These are phyloP conservation scores for Penicillium sp. DNA, from an alignment of 2,329 filamentous ascomycete species.

Conservation along the genomic window DNA sequence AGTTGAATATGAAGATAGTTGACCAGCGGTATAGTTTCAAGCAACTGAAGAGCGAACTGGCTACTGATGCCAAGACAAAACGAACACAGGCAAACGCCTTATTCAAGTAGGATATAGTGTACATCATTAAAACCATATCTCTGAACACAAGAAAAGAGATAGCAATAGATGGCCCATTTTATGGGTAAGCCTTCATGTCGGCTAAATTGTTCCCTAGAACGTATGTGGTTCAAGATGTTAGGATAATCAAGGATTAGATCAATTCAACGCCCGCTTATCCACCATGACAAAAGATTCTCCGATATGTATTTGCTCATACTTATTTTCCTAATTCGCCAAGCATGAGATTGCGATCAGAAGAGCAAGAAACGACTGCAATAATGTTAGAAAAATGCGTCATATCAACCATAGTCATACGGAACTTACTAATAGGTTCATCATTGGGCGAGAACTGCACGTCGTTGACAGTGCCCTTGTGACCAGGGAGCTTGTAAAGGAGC, in stretches of 20 bases:
- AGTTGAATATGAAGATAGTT: not conserved
- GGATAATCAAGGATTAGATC: constrained; percentile 10
- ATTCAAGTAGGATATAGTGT: not conserved
- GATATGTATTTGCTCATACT: constrained; percentile 13
- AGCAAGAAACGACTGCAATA: constrained; percentile 74
- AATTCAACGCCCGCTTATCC: constrained; percentile 28
- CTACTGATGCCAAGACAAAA: not conserved
- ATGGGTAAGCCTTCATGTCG: not conserved
- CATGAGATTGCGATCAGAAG: constrained; percentile 83
- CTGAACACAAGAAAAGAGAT: not conserved
- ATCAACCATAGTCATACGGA: not conserved
- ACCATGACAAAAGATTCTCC: constrained; percentile 18
- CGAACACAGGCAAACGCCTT: not conserved
- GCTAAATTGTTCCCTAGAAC: not conserved
- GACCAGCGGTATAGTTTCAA: not conserved
- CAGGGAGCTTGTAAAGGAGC: constrained; percentile 89
- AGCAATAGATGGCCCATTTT: not conserved
- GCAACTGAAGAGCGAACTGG: not conserved
- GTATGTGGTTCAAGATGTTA: not conserved
- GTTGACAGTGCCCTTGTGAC: constrained; percentile 93
- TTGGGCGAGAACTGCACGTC: constrained; percentile 87
- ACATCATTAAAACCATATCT: not conserved
- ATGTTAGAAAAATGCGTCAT: constrained; percentile 18
- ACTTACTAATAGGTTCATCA: constrained; percentile 84
- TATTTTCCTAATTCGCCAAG: constrained; percentile 77